phyloP scores from a whole-genome alignment of 2,329 filamentous ascomycete genomes.

The Huntiella abstrusa region DNA sequence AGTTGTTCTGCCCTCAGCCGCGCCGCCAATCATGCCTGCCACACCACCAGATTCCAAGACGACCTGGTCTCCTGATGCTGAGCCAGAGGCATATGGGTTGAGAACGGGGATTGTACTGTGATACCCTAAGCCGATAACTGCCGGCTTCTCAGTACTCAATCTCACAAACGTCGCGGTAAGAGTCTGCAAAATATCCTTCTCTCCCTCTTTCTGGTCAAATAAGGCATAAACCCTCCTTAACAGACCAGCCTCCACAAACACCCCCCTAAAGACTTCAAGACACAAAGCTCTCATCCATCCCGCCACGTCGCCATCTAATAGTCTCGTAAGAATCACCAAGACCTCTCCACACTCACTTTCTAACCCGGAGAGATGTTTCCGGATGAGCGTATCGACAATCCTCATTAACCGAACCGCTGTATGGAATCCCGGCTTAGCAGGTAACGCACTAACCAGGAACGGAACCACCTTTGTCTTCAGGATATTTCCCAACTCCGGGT shows the following conservation, averaged over 20 bases:
- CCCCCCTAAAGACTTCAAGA: constrained; percentile 74
- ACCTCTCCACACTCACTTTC: constrained; percentile 67
- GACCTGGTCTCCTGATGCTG: constrained; percentile 56
- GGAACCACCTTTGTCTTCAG: constrained; percentile 65
- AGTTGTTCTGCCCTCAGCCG: constrained; percentile 45
- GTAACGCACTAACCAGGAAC: constrained; percentile 58
- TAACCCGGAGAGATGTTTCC: constrained; percentile 57
- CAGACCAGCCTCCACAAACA: constrained; percentile 65
- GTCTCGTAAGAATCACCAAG: constrained; percentile 61
- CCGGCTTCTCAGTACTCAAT: constrained; percentile 76
- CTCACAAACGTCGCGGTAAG: constrained; percentile 81
- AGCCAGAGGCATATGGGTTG: constrained; percentile 33
- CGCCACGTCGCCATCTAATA: constrained; percentile 69
- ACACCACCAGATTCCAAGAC: constrained; percentile 77
- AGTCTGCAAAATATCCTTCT: constrained; percentile 61
- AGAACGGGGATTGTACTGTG: constrained; percentile 68
- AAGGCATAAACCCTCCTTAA: constrained; percentile 62
- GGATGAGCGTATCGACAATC: constrained; percentile 65
- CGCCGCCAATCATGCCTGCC: constrained; percentile 65
- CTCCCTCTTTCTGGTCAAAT: constrained; percentile 56
- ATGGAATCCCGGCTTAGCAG: constrained; percentile 61
- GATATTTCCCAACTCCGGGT: constrained; percentile 65
- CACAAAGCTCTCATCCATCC: constrained; percentile 78
- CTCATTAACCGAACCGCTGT: constrained; percentile 66
- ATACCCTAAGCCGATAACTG: constrained; percentile 70